Conservation (phyloP, 176 grass and related monocot species). For the Zizania latifolia region DNA sequence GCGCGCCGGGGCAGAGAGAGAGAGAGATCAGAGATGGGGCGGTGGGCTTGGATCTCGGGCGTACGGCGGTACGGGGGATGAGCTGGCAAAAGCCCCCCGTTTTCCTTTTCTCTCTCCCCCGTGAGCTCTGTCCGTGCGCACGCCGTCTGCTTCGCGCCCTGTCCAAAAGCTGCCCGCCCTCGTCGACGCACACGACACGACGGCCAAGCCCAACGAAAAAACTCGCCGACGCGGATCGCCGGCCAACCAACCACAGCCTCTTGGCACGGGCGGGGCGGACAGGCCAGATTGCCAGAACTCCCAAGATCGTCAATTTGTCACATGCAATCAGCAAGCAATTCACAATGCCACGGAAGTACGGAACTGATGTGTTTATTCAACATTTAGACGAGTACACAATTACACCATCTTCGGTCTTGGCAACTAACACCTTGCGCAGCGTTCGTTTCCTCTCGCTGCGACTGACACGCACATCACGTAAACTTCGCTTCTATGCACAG, state of each 20-base stretch:
- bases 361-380: not conserved
- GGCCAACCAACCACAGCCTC: too few species aligned
- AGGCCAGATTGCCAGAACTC: too few species aligned
- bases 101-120: not conserved
- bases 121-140: too few species aligned
- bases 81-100: constrained; percentile 12
- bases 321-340: too few species aligned
- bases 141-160: too few species aligned
- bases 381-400: not conserved
- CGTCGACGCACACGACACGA: too few species aligned
- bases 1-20: constrained; percentile 6
- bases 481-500: not conserved
- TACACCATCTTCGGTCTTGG: not conserved
- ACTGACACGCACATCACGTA: too few species aligned
- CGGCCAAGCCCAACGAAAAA: too few species aligned
- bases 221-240: too few species aligned
- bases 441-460: not conserved
- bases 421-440: not conserved
- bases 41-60: constrained; percentile 40
- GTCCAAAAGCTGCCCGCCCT: too few species aligned
- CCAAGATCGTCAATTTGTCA: not conserved
- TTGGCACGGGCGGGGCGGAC: too few species aligned
- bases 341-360: not conserved
- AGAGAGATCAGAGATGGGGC: constrained; percentile 28
- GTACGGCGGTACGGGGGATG: not conserved